Percentiles rank a stretch among this genome's conserved stretches.
These are phyloP conservation scores for Claviceps lovelessii DNA, from an alignment of 2,329 filamentous ascomycete species.

Conservation along the genomic window DNA sequence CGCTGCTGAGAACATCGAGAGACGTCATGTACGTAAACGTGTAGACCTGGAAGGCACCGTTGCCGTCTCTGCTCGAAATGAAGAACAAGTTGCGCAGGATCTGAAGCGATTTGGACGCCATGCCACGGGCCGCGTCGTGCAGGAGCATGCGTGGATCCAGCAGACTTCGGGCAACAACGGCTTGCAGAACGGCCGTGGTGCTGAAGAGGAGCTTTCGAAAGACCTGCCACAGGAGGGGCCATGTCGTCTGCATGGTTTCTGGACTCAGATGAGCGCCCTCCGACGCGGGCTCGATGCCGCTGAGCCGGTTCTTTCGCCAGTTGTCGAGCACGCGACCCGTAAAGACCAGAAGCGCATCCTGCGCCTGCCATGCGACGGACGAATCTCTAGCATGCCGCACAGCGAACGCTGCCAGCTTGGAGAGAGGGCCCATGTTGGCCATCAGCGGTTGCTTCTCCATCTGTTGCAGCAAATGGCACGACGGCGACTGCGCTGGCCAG, in stretches of 20 bases:
- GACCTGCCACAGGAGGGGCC: constrained; percentile 59
- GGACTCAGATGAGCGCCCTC: constrained; percentile 49
- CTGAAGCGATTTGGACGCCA: constrained; percentile 59
- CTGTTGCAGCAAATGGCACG: constrained; percentile 43
- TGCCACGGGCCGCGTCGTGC: constrained; percentile 36
- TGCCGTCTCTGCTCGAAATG: constrained; percentile 59
- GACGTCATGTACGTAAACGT: constrained; percentile 70
- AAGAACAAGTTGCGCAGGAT: constrained; percentile 69
- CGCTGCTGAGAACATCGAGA: constrained; percentile 66
- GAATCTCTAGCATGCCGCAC: constrained; percentile 39
- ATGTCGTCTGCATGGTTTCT: constrained; percentile 51
- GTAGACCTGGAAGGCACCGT: constrained; percentile 67
- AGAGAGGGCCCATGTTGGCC: constrained; percentile 51
- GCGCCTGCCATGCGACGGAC: constrained; percentile 30
- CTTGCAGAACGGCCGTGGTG: constrained; percentile 58
- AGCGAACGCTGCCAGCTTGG: constrained; percentile 49
- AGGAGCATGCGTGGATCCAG: constrained; percentile 34
- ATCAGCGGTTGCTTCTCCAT: constrained; percentile 49
- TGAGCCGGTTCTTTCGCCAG: constrained; percentile 64
- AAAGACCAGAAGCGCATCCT: constrained; percentile 54
- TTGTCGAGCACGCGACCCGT: constrained; percentile 50
- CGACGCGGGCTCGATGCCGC: constrained; percentile 53
- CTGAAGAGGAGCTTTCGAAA: constrained; percentile 65
- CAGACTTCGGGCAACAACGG: constrained; percentile 51
- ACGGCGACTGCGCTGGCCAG: constrained; percentile 49